Conservation (phyloP, 148 eudicot species). For the Chenopodium berlandieri region DNA sequence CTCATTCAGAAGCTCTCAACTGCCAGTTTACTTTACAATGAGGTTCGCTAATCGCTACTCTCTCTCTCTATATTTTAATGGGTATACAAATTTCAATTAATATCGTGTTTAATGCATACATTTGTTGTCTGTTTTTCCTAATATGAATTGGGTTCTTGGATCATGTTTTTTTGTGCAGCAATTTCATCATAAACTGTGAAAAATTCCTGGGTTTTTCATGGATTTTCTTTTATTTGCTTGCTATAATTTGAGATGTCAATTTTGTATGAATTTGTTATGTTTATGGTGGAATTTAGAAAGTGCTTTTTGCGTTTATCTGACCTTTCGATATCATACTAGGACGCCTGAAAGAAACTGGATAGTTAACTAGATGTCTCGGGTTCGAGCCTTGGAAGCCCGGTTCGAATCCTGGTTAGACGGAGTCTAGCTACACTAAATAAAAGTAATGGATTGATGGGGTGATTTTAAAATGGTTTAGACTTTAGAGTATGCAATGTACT, state of each 20-base stretch:
- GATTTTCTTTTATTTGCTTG: neutral
- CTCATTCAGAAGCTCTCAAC: no score
- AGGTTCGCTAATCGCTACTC: no score
- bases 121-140: no score
- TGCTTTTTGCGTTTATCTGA: no score
- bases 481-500: neutral
- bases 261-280: neutral
- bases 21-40: no score
- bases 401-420: neutral
- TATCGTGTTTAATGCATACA: no score
- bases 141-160: neutral
- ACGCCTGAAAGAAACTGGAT: neutral
- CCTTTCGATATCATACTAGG: no score
- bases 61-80: no score
- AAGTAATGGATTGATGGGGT: neutral
- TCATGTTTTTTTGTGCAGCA: neutral
- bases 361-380: neutral
- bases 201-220: neutral
- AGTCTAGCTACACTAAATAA: neutral
- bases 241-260: neutral
- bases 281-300: neutral
- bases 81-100: no score
- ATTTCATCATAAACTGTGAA: neutral
- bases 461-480: neutral
- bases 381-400: neutral